Base-by-base conservation (phyloP, 2,329 filamentous ascomycete species). In the Colletotrichum brevisporum region DNA sequence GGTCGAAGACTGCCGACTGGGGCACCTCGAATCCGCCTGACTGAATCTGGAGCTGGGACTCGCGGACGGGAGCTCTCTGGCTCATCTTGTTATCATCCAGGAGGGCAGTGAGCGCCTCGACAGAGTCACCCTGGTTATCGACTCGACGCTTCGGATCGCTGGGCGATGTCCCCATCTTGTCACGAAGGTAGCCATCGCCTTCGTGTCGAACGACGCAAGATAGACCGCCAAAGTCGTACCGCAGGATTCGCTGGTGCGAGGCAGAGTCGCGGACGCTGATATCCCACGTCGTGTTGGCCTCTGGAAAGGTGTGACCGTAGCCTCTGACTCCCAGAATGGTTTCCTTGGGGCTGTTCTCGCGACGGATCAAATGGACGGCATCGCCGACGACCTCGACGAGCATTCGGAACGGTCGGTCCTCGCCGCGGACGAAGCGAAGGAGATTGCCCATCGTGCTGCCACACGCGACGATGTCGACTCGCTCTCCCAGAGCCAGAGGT, bases 271-370 rank as follows among this genome's bases (percentile, higher is more conserved):
- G 83, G 0, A 89, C 85, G 1, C 83, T 83, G 0, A 73, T 12
- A 10, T 87, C 85, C 90, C 90, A 93, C 0, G 83, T 88, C 0
- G 91, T 93, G 73, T 92, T 90, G 1, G 83, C 82, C 55, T 92
- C 89, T 0, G 89, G 89, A 71, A 94, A 93, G 0, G 88, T 84
- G 72, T 93, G 90, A 0, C 91, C 90, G 72, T 84, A 92, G 0
- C 91, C 91, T 16, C 73, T 73, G 0, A 93, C 78, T n/a, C 82
- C 82, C 0, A 78, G 72, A 5, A 93, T 89, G 0, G 82, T 74
- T 71, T 91, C 88, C 0, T 76, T 85, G 0, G 90, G 89, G 0
- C 86, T 84, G 52, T 88, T 89, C 73, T 91, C 90, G 24, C 87
- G 83, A 1, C 91, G 87, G 13, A 90, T 76, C 56, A 94, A 84